Base-by-base conservation (phyloP, 352 stramenopile species). In the Thraustochytrium sp. region DNA sequence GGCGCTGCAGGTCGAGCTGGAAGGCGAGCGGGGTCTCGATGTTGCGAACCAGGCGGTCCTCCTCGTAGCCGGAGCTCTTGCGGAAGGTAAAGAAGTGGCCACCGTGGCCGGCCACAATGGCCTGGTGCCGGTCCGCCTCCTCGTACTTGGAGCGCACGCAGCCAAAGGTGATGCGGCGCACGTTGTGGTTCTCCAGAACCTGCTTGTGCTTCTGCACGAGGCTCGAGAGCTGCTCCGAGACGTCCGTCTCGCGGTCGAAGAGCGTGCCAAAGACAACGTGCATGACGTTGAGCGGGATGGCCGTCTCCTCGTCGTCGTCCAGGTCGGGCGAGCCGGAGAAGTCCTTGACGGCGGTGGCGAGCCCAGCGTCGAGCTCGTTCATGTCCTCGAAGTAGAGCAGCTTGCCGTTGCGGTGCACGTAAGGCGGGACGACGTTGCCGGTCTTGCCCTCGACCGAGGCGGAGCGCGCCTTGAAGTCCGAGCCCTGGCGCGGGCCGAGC, bases 1-100 rank as follows among this genome's bases (percentile, higher is more conserved):
- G 89, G 73, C 97, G 93, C 76, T 91, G 89, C 86, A 99, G 90
- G 85, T 99, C 97, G n/a, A 99, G 92, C 89, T 99, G 97, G 89
- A 98, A 98, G 3, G 95, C 96, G 26, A 98, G 90, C 34, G 95
- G 95, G 3, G 97, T 96, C 87, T 99, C 97, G 84, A 99, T 99
- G 90, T 99, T 91, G 48, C 97, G 92, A 86, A 99, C 97, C 44
- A 99, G 93, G 75, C 93, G 90, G 88, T 99, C 97, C 90, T 99
- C 97, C 49, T 92, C 93, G 89, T 98, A 99, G 44, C 91, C 90
- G 5, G 91, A 86, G 42, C 91, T 91, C 62, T 88, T 84, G 75
- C 92, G 88, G 85, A 93, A 97, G 0, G 93, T 97, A 85, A 94
- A 96, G 3, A 95, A 89, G 51, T 76, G 48, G 8, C 49, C 44